Conservation (phyloP, 1,284 basidiomycete genomes). For the Pseudozyma pruni region DNA sequence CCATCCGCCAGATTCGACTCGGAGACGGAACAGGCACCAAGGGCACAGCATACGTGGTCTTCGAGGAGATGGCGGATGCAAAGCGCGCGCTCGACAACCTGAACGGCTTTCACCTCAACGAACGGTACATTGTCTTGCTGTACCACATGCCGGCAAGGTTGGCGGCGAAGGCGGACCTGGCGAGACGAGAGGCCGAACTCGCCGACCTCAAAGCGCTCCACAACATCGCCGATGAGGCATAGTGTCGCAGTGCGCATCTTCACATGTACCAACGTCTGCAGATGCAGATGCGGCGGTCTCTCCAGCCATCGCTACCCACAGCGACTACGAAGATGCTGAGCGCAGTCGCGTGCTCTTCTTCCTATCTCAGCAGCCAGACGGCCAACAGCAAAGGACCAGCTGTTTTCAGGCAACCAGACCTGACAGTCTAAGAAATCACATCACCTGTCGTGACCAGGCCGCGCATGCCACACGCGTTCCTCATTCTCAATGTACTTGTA, state of each 20-base stretch:
- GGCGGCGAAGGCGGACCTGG: slow-evolving; percentile 89
- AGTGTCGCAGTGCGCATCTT: not conserved
- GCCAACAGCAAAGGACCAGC: no score
- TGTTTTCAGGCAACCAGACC: no score
- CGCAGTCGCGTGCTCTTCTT: no score
- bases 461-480: no score
- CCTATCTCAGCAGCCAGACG: not conserved
- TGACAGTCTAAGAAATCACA: no score
- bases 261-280: no score
- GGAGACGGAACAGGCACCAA: slow-evolving; percentile 90
- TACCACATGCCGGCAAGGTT: slow-evolving; percentile 96
- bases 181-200: slow-evolving; percentile 89
- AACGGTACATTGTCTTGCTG: slow-evolving; percentile 91
- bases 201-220: slow-evolving; percentile 84
- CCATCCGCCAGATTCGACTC: slow-evolving; percentile 92
- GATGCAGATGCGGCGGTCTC: no score
- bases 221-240: slow-evolving; percentile 64
- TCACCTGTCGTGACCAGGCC: no score
- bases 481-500: slow-evolving; percentile 20
- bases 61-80: slow-evolving; percentile 70
- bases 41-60: slow-evolving; percentile 89
- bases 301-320: no score
- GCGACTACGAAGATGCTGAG: no score
- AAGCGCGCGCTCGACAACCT: slow-evolving; percentile 95
- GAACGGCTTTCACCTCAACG: slow-evolving; percentile 97